phyloP scores from a whole-genome alignment of 108 stramenopile genomes.

The Cyclotella atomus region DNA sequence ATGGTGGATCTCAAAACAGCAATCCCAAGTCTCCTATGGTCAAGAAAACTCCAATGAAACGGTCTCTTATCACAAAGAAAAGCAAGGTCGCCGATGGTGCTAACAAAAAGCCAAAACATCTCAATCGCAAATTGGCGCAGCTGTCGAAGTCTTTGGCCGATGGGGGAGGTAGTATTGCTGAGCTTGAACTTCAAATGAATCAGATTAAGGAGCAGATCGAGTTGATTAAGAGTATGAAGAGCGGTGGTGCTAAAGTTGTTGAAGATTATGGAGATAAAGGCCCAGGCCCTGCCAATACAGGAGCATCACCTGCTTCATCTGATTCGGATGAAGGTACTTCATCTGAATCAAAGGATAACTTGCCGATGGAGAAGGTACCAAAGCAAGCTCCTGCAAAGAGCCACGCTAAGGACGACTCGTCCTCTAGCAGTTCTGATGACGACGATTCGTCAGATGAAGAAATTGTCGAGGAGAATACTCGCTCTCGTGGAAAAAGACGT shows the following conservation, averaged over 20 bases:
- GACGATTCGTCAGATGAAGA: constrained; percentile 39
- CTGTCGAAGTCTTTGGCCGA: constrained; percentile 37
- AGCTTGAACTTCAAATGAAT: constrained; percentile 46
- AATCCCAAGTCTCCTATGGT: background rate
- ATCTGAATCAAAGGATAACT: background rate
- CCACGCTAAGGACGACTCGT: background rate
- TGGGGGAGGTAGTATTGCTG: constrained; percentile 28
- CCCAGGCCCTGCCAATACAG: no score
- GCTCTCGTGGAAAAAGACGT: constrained; percentile 42
- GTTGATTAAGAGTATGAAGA: background rate
- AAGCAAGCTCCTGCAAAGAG: background rate
- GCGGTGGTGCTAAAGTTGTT: constrained; percentile 1
- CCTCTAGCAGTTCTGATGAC: constrained; percentile 21
- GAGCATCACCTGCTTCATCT: constrained; percentile 36
- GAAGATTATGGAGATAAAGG: no score
- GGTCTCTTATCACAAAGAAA: constrained; percentile 31
- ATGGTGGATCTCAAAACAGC: background rate
- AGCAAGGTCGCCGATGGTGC: constrained; percentile 40
- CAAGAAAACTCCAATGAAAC: constrained; percentile 12
- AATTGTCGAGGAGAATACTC: constrained; percentile 23
- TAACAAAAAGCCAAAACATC: constrained; percentile 84
- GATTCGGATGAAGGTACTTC: constrained; percentile 15
- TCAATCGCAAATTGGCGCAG: constrained; percentile 79
- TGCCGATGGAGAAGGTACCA: background rate
- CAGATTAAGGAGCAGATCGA: constrained; percentile 16